Percentiles rank a stretch among this genome's conserved stretches.
Evolutionary conservation across 2,329 filamentous ascomycete species (phyloP).

Genomic region (Colletotrichum endophyticum): DNA sequence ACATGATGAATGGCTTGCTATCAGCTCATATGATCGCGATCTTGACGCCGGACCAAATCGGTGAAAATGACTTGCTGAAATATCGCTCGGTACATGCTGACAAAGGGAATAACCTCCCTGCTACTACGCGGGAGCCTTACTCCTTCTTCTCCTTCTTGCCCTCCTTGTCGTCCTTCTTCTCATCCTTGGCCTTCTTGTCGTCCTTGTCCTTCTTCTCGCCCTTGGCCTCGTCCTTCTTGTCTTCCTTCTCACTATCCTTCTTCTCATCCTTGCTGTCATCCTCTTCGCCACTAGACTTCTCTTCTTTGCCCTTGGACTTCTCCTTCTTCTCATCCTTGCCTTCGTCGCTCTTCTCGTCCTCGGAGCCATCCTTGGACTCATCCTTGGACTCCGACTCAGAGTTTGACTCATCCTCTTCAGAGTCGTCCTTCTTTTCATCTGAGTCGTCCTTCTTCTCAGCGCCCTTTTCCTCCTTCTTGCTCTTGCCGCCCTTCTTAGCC

Average conservation of each 20-base stretch:
- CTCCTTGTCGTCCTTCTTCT: slow-evolving; percentile 4
- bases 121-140: neutral
- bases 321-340: slow-evolving; percentile 22
- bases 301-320: slow-evolving; percentile 19
- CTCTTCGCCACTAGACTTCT: slow-evolving; percentile 21
- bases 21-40: neutral
- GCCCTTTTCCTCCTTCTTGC: slow-evolving; percentile 24
- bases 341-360: slow-evolving; percentile 25
- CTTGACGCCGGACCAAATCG: neutral
- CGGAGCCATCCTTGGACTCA: slow-evolving; percentile 30
- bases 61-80: neutral
- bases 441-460: slow-evolving; percentile 11
- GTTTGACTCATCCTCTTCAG: neutral
- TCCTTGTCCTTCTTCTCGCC: slow-evolving; percentile 19
- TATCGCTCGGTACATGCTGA: neutral
- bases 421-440: neutral
- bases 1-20: neutral
- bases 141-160: slow-evolving; percentile 19
- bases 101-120: neutral
- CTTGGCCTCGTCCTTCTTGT: slow-evolving; percentile 6
- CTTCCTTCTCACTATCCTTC: neutral
- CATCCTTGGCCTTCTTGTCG: slow-evolving; percentile 2
- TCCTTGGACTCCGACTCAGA: neutral
- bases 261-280: neutral
- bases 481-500: slow-evolving; percentile 25